Percentiles rank a stretch among this genome's conserved stretches.
Evolutionary conservation across 352 stramenopile genomes (phyloP).

Genomic region (Phytophthora rubi): DNA sequence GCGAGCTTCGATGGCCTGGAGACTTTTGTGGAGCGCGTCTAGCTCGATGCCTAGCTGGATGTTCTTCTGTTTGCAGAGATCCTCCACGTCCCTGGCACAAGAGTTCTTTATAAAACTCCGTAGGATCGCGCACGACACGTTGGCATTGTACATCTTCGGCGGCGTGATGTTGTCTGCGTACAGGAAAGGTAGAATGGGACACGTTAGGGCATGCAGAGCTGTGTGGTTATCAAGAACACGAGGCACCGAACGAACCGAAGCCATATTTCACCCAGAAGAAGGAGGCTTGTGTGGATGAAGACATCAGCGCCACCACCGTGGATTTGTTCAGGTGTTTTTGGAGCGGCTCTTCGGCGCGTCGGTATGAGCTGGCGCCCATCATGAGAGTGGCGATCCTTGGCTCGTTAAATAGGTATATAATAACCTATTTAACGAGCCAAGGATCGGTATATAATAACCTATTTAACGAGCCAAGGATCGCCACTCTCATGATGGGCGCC

Average conservation of each 20-base stretch:
- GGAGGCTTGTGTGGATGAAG: constrained; percentile 22
- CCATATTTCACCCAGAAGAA: constrained; percentile 88
- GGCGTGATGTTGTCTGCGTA: constrained; percentile 56
- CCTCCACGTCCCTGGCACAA: constrained; percentile 70
- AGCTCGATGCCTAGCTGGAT: constrained; percentile 81
- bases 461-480: no score
- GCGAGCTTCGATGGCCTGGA: constrained; percentile 17
- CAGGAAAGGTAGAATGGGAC: not conserved
- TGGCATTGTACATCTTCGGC: constrained; percentile 80
- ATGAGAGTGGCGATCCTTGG: no score
- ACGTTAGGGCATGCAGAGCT: not conserved
- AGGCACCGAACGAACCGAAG: constrained; percentile 54
- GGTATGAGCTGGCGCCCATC: not conserved
- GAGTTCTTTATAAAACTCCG: constrained; percentile 74
- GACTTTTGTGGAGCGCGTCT: constrained; percentile 57
- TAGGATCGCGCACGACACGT: constrained; percentile 73
- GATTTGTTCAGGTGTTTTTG: not conserved
- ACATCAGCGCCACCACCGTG: constrained; percentile 7
- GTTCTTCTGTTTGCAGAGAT: constrained; percentile 78
- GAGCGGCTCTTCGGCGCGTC: constrained; percentile 5
- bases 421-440: not conserved
- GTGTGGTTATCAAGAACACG: not conserved
- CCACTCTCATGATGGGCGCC: no score
- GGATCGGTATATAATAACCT: no score
- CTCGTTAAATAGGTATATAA: no score